These are phyloP conservation scores for Chalciporus piperatus DNA, from an alignment of 768 basidiomycete species.

Conservation along the genomic window DNA sequence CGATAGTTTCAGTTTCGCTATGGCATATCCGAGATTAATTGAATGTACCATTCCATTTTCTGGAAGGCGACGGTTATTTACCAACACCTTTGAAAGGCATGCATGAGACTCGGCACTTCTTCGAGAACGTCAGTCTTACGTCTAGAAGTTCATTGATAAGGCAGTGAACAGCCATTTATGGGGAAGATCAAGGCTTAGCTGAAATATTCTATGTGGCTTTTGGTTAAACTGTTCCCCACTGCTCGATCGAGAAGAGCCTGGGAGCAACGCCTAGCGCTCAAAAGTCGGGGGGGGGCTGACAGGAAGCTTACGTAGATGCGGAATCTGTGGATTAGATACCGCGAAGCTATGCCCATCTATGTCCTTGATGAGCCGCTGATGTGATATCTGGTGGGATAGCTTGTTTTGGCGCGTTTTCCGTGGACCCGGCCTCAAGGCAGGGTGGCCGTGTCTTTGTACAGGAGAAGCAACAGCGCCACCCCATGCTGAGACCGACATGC, in stretches of 20 bases:
- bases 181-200: not conserved
- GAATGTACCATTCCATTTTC: slow-evolving; percentile 14
- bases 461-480: slow-evolving; percentile 1
- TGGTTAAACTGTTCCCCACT: not conserved
- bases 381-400: not conserved
- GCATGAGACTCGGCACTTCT: not conserved
- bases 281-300: not conserved
- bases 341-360: not conserved
- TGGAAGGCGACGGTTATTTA: slow-evolving; percentile 11
- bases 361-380: slow-evolving; percentile 1
- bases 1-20: not conserved
- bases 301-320: slow-evolving; percentile 13
- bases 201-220: not conserved
- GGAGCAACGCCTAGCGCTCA: not conserved
- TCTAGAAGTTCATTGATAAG: slow-evolving; percentile 7
- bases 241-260: not conserved
- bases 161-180: not conserved
- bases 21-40: slow-evolving; percentile 10
- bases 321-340: not conserved
- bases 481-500: slow-evolving; percentile 4
- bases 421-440: slow-evolving; percentile 1
- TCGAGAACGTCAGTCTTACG: slow-evolving; percentile 2
- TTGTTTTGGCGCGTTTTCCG: not conserved
- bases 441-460: slow-evolving; percentile 1
- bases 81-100: not conserved